Base-by-base conservation (phyloP, 176 grass and related monocot species). In the Saccharum spontaneum region DNA sequence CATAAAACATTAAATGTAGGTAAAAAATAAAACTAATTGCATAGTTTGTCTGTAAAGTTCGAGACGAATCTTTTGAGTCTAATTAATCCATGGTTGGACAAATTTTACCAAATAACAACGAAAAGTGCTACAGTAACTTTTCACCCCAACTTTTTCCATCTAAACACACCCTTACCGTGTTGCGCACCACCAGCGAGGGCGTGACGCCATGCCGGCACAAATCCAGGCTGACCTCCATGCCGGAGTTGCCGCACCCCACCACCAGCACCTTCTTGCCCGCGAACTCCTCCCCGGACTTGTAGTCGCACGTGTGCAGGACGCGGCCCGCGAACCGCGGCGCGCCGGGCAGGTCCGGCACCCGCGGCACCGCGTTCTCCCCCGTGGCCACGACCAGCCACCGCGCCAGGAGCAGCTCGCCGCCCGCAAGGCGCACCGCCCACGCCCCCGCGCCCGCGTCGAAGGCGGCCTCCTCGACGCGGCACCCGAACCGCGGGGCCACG, bases 221-320 rank as follows among this genome's bases (percentile, higher is more conserved):
- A 87, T 99, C 97, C 76, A 99, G 72, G 86, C 97, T 94, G 79
- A 99, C 91, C 90, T 99, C 97, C 97, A 96, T 99, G 70, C 97
- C 97, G 67, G 97, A 99, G 80, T 99, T 99, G 72, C 97, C 97
- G 74, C 97, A 99, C 4, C 97, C 97, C 1, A 99, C 71, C 14
- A 99, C 97, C 48, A 99, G 61, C 40, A 99, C 97, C 86, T 92
- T 99, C 66, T 88, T 62, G 16, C 90, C 88, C 10, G 79, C 70
- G n/a, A 96, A 96, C 40, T 86, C 84, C 23, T 82, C 85, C 18
- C 97, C 97, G 10, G 91, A 92, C 82, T 89, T 99, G 97, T 99
- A 99, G n/a, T 46, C 70, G 88, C 91, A 87, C 36, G 97, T 92
- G 76, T 99, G 97, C 45, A 90, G 71, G 31, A 91, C 78, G 43